A percentile compares a stretch with the other conserved stretches of the same genome.
phyloP scores from a whole-genome alignment of 2,329 filamentous ascomycete species.

The Ceratocystis smalleyi region DNA sequence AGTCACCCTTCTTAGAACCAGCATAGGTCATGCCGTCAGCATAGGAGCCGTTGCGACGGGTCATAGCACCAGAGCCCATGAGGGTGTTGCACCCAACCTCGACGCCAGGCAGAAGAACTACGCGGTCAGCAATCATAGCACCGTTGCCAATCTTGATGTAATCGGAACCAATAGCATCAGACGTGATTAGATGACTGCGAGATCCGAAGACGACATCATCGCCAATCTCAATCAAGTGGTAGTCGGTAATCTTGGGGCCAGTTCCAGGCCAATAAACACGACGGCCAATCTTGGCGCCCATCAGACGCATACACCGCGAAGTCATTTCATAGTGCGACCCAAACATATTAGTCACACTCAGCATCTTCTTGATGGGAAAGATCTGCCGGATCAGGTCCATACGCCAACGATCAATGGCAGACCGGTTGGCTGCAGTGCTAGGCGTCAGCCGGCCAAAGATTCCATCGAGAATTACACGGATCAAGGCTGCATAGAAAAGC shows the following conservation, averaged over 20 bases:
- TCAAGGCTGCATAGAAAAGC: constrained; percentile 28
- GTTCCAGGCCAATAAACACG: constrained; percentile 44
- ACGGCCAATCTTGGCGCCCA: constrained; percentile 38
- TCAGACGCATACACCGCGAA: constrained; percentile 33
- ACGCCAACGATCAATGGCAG: constrained; percentile 30
- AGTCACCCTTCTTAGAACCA: constrained; percentile 36
- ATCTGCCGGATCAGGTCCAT: constrained; percentile 30
- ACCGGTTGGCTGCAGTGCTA: constrained; percentile 21
- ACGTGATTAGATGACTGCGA: constrained; percentile 37
- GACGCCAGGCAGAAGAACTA: constrained; percentile 36
- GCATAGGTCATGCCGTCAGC: constrained; percentile 33
- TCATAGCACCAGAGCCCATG: constrained; percentile 39
- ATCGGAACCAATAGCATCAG: constrained; percentile 35
- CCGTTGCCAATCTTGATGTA: constrained; percentile 32
- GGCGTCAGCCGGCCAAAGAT: constrained; percentile 28
- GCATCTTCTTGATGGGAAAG: constrained; percentile 30
- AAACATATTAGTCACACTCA: constrained; percentile 35
- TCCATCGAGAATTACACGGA: constrained; percentile 29
- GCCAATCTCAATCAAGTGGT: constrained; percentile 39
- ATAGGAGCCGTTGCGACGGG: constrained; percentile 31
- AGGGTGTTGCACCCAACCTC: constrained; percentile 33
- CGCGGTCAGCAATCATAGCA: constrained; percentile 42
- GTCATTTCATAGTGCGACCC: constrained; percentile 41
- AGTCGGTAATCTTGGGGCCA: constrained; percentile 37
- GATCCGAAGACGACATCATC: constrained; percentile 46